phyloP scores from a whole-genome alignment of 768 basidiomycete genomes.

The Amanita subjunquillea region DNA sequence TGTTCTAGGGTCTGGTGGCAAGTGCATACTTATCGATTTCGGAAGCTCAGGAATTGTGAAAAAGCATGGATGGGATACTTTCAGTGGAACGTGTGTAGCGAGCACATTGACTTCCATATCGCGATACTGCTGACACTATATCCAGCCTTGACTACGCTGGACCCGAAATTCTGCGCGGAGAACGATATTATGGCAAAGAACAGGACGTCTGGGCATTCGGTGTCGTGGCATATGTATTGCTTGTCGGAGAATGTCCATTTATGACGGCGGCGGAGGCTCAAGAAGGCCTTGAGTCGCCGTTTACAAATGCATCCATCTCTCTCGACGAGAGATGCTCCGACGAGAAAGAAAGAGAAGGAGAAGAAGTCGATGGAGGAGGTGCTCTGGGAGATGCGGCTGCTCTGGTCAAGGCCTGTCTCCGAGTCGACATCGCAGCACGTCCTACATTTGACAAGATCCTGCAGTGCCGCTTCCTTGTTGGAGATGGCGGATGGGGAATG shows the following conservation, averaged over 20 bases:
- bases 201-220: constrained; percentile 99
- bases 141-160: constrained; percentile 85
- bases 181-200: constrained; percentile 91
- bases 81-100: constrained; percentile 78
- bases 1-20: constrained; percentile 68
- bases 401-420: constrained; percentile 77
- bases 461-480: constrained; percentile 71
- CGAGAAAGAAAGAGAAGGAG: constrained; percentile 60
- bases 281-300: constrained; percentile 67
- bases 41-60: constrained; percentile 84
- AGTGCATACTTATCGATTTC: constrained; percentile 93
- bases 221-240: constrained; percentile 90
- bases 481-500: constrained; percentile 64
- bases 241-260: constrained; percentile 89
- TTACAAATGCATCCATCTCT: constrained; percentile 65
- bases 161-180: constrained; percentile 92
- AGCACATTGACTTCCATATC: not conserved
- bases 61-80: constrained; percentile 83
- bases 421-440: constrained; percentile 64
- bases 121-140: constrained; percentile 1
- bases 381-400: constrained; percentile 76
- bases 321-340: constrained; percentile 76
- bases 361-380: constrained; percentile 78
- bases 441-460: constrained; percentile 83
- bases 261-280: constrained; percentile 87